A percentile compares a stretch with the other conserved stretches of the same genome.
phyloP scores from a whole-genome alignment of 345 rosid species.

The Pugionium dolabratum region DNA sequence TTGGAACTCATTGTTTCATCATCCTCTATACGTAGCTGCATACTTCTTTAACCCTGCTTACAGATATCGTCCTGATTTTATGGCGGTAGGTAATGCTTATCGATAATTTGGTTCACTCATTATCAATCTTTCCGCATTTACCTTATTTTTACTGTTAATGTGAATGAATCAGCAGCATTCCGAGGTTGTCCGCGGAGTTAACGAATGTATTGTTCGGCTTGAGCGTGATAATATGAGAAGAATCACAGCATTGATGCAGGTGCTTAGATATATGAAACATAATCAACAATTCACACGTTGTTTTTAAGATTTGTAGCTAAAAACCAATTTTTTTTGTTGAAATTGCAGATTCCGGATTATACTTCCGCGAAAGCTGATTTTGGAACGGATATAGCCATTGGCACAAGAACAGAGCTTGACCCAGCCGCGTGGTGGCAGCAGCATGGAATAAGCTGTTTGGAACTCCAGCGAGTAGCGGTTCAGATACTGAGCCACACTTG shows the following conservation, averaged over 20 bases:
- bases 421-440: constrained; percentile 89
- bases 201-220: constrained; percentile 83
- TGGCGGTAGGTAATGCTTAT: constrained; percentile 53
- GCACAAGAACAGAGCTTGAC: constrained; percentile 79
- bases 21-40: constrained; percentile 88
- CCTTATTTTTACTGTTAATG: constrained; percentile 20
- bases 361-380: constrained; percentile 77
- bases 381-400: constrained; percentile 81
- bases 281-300: constrained; percentile 9
- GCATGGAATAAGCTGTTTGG: constrained; percentile 63
- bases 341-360: constrained; percentile 72
- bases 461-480: constrained; percentile 80
- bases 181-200: constrained; percentile 79
- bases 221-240: constrained; percentile 72
- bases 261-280: constrained; percentile 27
- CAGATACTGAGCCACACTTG: constrained; percentile 88
- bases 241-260: constrained; percentile 91
- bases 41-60: constrained; percentile 89
- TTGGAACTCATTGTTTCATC: constrained; percentile 72
- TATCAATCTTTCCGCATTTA: not conserved
- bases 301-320: constrained; percentile 5
- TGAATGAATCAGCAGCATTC: constrained; percentile 55
- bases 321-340: not conserved
- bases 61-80: constrained; percentile 71
- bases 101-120: not conserved